Conservation (phyloP, 2,329 filamentous ascomycete genomes). For the Ophiosphaerella herpotricha region DNA sequence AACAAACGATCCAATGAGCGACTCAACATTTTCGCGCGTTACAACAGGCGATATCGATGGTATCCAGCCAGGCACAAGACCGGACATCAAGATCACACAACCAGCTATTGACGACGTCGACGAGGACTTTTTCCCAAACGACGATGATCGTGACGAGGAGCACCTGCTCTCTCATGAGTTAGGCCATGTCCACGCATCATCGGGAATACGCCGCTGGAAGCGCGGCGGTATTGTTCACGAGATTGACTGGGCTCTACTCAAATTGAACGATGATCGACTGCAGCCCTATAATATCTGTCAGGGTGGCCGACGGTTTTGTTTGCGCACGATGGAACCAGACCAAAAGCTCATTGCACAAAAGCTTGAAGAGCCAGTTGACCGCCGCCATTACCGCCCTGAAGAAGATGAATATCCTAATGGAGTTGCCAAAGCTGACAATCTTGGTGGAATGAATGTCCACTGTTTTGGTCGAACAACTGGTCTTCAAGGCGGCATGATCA, state of each 20-base stretch:
- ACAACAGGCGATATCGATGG: constrained; percentile 73
- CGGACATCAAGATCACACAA: constrained; percentile 83
- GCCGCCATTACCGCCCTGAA: constrained; percentile 40
- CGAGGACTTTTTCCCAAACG: constrained; percentile 78
- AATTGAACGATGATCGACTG: constrained; percentile 72
- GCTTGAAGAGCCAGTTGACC: constrained; percentile 41
- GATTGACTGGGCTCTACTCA: constrained; percentile 93
- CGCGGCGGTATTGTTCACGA: constrained; percentile 79
- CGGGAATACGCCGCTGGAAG: constrained; percentile 78
- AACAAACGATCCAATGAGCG: constrained; percentile 33
- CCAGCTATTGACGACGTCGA: constrained; percentile 87
- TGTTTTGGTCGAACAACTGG: constrained; percentile 88
- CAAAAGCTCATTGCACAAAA: constrained; percentile 37
- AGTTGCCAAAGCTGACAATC: constrained; percentile 62
- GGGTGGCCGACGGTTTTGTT: constrained; percentile 49
- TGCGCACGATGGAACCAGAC: constrained; percentile 27
- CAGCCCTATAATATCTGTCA: constrained; percentile 75
- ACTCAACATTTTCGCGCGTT: constrained; percentile 33
- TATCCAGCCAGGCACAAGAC: constrained; percentile 73
- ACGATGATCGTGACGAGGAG: constrained; percentile 76
- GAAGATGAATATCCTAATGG: constrained; percentile 58
- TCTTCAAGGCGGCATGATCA: constrained; percentile 76
- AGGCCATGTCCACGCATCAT: constrained; percentile 86
- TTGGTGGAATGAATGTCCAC: constrained; percentile 80
- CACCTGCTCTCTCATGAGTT: constrained; percentile 78